Base-by-base conservation (phyloP, 2,329 filamentous ascomycete species). In the Helminthosporium solani region DNA sequence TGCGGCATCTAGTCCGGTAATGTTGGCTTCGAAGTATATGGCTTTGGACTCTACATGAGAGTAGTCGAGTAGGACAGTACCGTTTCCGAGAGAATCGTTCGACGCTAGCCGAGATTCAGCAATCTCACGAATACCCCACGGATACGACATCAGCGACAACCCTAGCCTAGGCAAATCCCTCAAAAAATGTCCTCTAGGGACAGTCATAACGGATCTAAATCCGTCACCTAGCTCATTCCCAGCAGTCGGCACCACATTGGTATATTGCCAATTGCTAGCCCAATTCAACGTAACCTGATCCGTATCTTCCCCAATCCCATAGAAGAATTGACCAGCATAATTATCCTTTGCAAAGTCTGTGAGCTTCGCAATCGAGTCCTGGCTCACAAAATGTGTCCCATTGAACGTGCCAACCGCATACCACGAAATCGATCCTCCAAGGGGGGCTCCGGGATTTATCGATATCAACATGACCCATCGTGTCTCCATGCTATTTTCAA, bases 371-470 rank as follows among this genome's bases (percentile, higher is more conserved):
- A 66, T 67, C 1, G 51, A 57, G 51, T 79, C 78, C 20, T 71
- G 65, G 1, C 75, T 61, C 14, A 57, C 64, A 19, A 84, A 86
- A 59, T 82, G 78, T 0, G 80, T 84, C n/a, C 83, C 83, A 52
- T 86, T 83, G 70, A 85, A 86, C 2, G 65, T 69, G 3, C 83
- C 83, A 0, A 78, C 68, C 68, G 79, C 80, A 59, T 83, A 84
- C 60, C 83, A 65, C 1, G 73, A 74, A 15, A 77, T 73, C 1
- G 77, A 81, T 0, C 81, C 81, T 7, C 81, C 81, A 0, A 77
- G 66, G 0, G 80, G 80, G 0, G 78, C 79, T 4, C 80, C 80
- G 0, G 80, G 80, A 53, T 83, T 82, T 57, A 82, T 76, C 11
- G 75, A 79, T 30, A 84, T 72, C 3, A 69, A 54, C 53, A 84